Conservation (phyloP, 495 filamentous ascomycete genomes). For the Staphylotrichum longicolle region DNA sequence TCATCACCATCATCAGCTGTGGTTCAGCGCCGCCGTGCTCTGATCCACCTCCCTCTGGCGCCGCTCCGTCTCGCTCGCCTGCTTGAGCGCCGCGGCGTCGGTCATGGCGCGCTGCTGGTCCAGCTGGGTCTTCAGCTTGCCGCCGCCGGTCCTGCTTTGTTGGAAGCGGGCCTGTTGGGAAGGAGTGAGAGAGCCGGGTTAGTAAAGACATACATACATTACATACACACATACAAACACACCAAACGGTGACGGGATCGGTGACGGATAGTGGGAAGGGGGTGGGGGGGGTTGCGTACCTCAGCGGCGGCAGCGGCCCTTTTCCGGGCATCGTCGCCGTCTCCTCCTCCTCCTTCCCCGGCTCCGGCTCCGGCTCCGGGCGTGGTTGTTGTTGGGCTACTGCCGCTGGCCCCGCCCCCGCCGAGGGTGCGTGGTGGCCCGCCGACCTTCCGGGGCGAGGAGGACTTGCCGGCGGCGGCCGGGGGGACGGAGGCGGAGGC, state of each 20-base stretch:
- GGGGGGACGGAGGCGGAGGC: constrained; percentile 41
- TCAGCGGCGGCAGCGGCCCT: constrained; percentile 59
- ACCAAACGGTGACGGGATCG: too few species aligned
- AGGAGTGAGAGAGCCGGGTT: not conserved
- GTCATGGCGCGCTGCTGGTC: constrained; percentile 62
- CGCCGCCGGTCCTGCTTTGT: constrained; percentile 47
- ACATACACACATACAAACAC: too few species aligned
- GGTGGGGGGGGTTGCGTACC: not conserved
- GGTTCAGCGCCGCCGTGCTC: constrained; percentile 47
- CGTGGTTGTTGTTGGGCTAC: not conserved
- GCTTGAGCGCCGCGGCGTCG: constrained; percentile 55
- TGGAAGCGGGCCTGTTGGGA: constrained; percentile 45
- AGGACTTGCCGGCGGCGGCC: constrained; percentile 23
- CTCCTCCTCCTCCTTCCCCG: not conserved
- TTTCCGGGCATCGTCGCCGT: constrained; percentile 49
- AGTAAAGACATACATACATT: too few species aligned
- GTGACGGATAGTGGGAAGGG: not conserved
- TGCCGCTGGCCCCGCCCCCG: constrained; percentile 18
- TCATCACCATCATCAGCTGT: constrained; percentile 41
- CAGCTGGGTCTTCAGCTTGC: constrained; percentile 48
- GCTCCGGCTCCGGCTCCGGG: not conserved
- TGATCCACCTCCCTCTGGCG: constrained; percentile 58
- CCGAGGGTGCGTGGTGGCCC: constrained; percentile 59
- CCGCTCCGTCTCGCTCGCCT: constrained; percentile 56
- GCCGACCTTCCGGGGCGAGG: constrained; percentile 39